Base-by-base conservation (phyloP, 106 monocot genomes). In the Acanthochlamys bracteata region DNA sequence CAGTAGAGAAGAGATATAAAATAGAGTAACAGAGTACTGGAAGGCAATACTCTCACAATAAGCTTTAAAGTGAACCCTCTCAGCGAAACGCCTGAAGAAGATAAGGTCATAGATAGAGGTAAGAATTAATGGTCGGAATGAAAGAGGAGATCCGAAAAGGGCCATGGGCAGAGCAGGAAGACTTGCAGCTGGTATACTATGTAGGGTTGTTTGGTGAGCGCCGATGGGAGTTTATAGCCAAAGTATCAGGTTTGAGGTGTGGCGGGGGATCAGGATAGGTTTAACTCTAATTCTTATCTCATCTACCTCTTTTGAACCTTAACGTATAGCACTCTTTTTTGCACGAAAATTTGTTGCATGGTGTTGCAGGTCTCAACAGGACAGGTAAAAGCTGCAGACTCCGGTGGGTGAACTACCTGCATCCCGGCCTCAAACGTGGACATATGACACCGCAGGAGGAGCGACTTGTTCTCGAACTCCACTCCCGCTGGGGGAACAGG, bases 361-460 rank as follows among this genome's bases (percentile, higher is more conserved):
- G 46, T 22, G 54, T n/a, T 73, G 55, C 59, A 93, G 93, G 88
- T 53, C 73, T 93, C 42, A 82, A 83, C 42, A 75, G 88, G 53
- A 85, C 75, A 10, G 93, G 93, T 2, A 93, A 93, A 80, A 93
- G 93, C 57, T 93, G 93, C 78, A 75, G 93, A 57, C 66, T 93
- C 15, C 76, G 93, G 3, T 77, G 77, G 77, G 71, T 77, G 0
- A 77, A 72, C 42, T 77, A 77, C 67, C 71, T 77, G 42, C 65
- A 77, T 46, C 77, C 77, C 19, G 71, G 67, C 40, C 77, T 77
- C 54, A 77, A 77, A 22, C 65, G 66, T n/a, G 71, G 77, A 20
- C 71, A 66, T 11, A 77, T 77, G 77, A 60, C 71, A 13, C 77
- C 71, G 4, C 71, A 77, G 20, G 77, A 77, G 47, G 77, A 77